A percentile compares a stretch with the other conserved stretches of the same genome.
phyloP scores from a whole-genome alignment of 805 yeast species.

The Jamesozyma spencerorum region DNA sequence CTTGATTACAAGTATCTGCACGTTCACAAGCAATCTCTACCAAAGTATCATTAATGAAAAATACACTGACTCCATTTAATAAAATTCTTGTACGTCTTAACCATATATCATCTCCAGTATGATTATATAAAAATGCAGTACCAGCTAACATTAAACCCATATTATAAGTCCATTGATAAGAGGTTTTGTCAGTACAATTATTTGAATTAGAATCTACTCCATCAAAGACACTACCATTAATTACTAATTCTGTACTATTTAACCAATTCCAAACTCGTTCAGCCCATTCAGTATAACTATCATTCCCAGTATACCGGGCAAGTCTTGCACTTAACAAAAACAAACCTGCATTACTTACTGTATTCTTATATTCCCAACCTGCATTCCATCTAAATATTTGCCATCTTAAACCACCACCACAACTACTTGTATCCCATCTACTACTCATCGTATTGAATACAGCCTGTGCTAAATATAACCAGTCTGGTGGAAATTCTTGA shows the following conservation, averaged over 20 bases:
- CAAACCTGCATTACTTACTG: conserved; percentile 79
- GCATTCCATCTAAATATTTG: conserved; percentile 90
- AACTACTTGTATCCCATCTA: conserved; percentile 68
- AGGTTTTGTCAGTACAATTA: conserved; percentile 54
- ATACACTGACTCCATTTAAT: conserved; percentile 44
- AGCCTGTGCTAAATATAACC: conserved; percentile 82
- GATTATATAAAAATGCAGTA: conserved; percentile 67
- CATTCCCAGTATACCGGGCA: conserved; percentile 71
- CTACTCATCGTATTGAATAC: conserved; percentile 84
- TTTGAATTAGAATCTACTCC: conserved; percentile 44
- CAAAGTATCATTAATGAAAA: conserved; percentile 37
- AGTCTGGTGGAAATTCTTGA: conserved; percentile 57
- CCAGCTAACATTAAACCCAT: conserved; percentile 74
- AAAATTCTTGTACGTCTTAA: conserved; percentile 45
- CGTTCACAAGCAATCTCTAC: conserved; percentile 73
- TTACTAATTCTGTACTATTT: conserved; percentile 40
- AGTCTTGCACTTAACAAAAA: conserved; percentile 82
- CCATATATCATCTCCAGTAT: conserved; percentile 62
- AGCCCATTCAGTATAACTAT: conserved; percentile 64
- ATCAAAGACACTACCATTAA: conserved; percentile 44
- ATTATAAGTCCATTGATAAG: conserved; percentile 76
- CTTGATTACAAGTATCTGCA: conserved; percentile 55
- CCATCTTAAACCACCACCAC: conserved; percentile 92
- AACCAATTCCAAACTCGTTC: conserved; percentile 77
- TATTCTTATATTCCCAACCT: conserved; percentile 86